Evolutionary conservation across 139 green algal species (phyloP), one percentile per base, ranked within the genome.

Genomic region (Pleodorina starrii): DNA sequence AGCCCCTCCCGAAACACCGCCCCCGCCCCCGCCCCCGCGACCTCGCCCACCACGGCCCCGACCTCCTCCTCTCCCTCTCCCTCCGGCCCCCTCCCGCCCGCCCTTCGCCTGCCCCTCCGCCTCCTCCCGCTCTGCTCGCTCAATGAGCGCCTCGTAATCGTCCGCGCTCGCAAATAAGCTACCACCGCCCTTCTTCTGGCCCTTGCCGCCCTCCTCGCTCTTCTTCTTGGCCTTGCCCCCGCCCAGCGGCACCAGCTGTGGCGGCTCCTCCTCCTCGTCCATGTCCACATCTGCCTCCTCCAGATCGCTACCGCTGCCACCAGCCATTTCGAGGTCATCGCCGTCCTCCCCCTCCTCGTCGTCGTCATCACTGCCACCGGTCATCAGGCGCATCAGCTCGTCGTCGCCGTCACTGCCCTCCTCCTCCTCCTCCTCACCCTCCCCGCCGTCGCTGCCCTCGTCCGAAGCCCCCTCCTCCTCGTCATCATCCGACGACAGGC

Each of bases 131-230:
- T 90, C 85, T 21, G 57, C 40, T 14, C 43, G 2, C 7, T 84
- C 85, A 5, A 90, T 85, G 16, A 90, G 54, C 23, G 75, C 69
- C 10, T 40, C 87, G 57, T 95, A 97, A 23, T 95, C 92, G 36
- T 96, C 93, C 0, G 93, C 94, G 11, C 88, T 89, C 0, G 94
- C 95, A 93, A 97, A 97, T 29, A 94, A 76, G 63, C 71, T 87
- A 21, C 54, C 74, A 5, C 91, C 83, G 50, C 86, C 85, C 51
- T 44, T 35, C 63, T n/a, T 79, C 84, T 63, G n/a, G 35, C 85
- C 73, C n/a, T n/a, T 84, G 73, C 44, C 84, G 76, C 27, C 68
- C 59, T 17, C 66, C 43, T 43, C 60, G 44, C 36, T 79, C 40
- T 32, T 57, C 21, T 14, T 14, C 40, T 32, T 36, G 23, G 6